phyloP scores from a whole-genome alignment of 805 yeast genomes.

The Candida broadrunensis region DNA sequence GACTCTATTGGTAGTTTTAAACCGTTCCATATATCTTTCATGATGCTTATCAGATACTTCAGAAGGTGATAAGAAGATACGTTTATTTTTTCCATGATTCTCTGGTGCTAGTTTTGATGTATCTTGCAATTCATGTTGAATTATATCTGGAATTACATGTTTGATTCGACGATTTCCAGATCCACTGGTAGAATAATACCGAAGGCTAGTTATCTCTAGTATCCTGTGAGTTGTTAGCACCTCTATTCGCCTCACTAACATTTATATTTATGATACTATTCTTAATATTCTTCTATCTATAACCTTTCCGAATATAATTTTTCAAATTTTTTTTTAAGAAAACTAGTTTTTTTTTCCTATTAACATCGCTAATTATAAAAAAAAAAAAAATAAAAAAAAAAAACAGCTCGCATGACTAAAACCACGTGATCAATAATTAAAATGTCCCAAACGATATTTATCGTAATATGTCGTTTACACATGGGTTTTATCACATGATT shows the following conservation, averaged over 20 bases:
- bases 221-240: not conserved
- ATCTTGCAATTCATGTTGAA: conserved; percentile 1
- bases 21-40: not conserved
- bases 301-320: too few species aligned
- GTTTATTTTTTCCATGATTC: not conserved
- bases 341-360: too few species aligned
- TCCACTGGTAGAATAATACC: not conserved
- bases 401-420: too few species aligned
- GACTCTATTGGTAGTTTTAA: not conserved
- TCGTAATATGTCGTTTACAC: too few species aligned
- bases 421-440: too few species aligned
- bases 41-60: conserved; percentile 1
- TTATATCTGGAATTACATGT: conserved; percentile 2
- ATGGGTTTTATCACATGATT: too few species aligned
- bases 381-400: too few species aligned
- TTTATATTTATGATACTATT: too few species aligned
- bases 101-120: not conserved
- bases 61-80: conserved; percentile 1
- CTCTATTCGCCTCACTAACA: not conserved
- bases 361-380: too few species aligned
- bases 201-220: not conserved
- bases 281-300: too few species aligned
- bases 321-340: too few species aligned
- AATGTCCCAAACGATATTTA: too few species aligned
- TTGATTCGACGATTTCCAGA: not conserved